phyloP scores from a whole-genome alignment of 768 basidiomycete species.

The Phanerochaete sordida region DNA sequence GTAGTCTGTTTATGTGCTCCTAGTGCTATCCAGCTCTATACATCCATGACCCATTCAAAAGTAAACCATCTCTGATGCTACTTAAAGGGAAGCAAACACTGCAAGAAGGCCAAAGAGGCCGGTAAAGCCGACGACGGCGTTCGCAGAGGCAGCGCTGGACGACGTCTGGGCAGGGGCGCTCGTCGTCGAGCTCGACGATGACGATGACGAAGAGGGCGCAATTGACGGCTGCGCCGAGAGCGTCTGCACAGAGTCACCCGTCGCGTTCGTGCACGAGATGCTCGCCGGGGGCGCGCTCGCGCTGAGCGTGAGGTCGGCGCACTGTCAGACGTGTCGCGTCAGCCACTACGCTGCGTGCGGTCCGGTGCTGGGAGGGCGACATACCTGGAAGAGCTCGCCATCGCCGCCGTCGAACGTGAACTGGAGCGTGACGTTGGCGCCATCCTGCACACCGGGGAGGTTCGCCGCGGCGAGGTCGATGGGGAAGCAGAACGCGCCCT shows the following conservation, averaged over 20 bases:
- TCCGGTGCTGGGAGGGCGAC: slow-evolving; percentile 8
- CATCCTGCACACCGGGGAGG: slow-evolving; percentile 50
- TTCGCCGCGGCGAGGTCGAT: slow-evolving; percentile 53
- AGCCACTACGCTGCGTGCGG: too few relatives aligned
- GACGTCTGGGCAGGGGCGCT: slow-evolving; percentile 7
- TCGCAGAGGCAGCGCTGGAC: slow-evolving; percentile 11
- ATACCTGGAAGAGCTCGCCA: slow-evolving; percentile 65
- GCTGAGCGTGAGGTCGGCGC: slow-evolving; percentile 74
- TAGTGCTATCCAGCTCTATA: background rate
- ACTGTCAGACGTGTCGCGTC: too few relatives aligned
- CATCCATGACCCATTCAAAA: background rate
- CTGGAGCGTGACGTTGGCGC: slow-evolving; percentile 74
- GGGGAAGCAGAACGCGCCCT: slow-evolving; percentile 65
- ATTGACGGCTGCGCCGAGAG: slow-evolving; percentile 1
- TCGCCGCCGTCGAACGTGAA: slow-evolving; percentile 70
- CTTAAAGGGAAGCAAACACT: slow-evolving; percentile 20
- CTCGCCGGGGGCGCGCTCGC: slow-evolving; percentile 46
- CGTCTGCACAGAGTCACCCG: slow-evolving; percentile 13
- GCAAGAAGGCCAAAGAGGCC: slow-evolving; percentile 20
- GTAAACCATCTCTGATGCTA: too few relatives aligned
- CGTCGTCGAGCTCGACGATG: slow-evolving; percentile 11
- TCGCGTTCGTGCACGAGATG: slow-evolving; percentile 33
- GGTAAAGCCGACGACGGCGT: slow-evolving; percentile 7
- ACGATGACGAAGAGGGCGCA: background rate
- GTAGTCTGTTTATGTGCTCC: too few relatives aligned